These are phyloP conservation scores for Trametes cubensis DNA, from an alignment of 768 basidiomycete species.

Conservation along the genomic window DNA sequence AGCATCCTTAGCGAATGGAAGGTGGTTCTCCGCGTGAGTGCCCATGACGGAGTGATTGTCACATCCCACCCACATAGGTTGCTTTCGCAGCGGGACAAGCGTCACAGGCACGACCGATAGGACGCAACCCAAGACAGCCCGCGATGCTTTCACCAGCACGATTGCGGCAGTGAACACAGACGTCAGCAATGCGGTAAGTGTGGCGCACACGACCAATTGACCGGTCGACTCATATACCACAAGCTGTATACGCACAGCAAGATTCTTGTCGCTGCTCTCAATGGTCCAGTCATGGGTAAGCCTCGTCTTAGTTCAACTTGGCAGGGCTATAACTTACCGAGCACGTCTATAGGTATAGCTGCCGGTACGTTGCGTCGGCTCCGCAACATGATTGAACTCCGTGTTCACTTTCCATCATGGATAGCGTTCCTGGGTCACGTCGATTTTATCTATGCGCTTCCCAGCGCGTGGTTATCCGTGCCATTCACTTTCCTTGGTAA, in stretches of 20 bases:
- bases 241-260: constrained; percentile 73
- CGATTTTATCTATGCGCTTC: constrained; percentile 72
- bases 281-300: constrained; percentile 77
- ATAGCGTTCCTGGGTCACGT: constrained; percentile 70
- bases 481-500: constrained; percentile 70
- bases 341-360: constrained; percentile 53
- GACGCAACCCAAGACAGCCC: constrained; percentile 32
- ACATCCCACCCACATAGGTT: not conserved
- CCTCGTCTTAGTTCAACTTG: too few species aligned
- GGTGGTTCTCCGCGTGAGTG: constrained; percentile 75
- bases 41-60: not conserved
- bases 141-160: constrained; percentile 48
- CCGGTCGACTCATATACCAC: not conserved
- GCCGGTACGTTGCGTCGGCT: constrained; percentile 46
- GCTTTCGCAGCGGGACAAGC: constrained; percentile 51
- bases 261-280: constrained; percentile 68
- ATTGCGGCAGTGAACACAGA: constrained; percentile 59
- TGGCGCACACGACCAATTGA: not conserved
- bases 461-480: constrained; percentile 60
- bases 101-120: constrained; percentile 17
- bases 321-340: constrained; percentile 1
- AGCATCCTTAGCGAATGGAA: constrained; percentile 52
- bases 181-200: constrained; percentile 62
- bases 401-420: not conserved
- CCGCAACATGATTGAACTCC: too few species aligned